Evolutionary conservation across 768 basidiomycete species (phyloP).

Genomic region (Leucocoprinus birnbaumii): DNA sequence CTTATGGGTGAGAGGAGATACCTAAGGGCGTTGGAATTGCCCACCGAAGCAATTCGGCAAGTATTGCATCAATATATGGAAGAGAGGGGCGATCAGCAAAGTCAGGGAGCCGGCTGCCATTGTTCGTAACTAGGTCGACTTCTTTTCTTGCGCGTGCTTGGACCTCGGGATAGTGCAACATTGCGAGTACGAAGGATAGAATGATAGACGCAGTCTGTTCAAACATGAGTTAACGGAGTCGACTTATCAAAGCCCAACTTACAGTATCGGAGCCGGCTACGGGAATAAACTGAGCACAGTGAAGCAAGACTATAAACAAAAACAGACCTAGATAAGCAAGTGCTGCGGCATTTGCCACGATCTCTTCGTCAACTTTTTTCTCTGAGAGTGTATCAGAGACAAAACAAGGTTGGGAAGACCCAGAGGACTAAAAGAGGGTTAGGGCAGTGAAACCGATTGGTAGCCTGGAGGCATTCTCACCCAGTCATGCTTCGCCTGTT

Average conservation of each 20-base stretch:
- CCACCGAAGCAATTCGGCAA: conserved; percentile 42
- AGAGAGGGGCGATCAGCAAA: conserved; percentile 14
- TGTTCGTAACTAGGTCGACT: conserved; percentile 34
- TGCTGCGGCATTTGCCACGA: conserved; percentile 31
- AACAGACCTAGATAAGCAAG: conserved; percentile 36
- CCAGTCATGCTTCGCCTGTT: conserved; percentile 22
- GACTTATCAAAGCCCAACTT: no score
- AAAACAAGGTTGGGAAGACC: conserved; percentile 21
- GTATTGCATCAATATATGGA: conserved; percentile 34
- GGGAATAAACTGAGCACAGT: background rate
- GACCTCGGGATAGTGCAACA: conserved; percentile 38
- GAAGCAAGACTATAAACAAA: conserved; percentile 5
- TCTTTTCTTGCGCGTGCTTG: conserved; percentile 41
- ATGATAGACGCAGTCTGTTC: conserved; percentile 5
- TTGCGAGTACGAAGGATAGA: conserved; percentile 15
- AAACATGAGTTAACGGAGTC: background rate
- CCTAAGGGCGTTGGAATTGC: conserved; percentile 32
- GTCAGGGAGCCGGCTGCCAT: conserved; percentile 21
- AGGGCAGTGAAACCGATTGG: no score
- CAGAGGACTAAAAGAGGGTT: conserved; percentile 19
- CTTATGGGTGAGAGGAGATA: conserved; percentile 11
- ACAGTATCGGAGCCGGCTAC: conserved; percentile 12
- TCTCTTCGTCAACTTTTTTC: conserved; percentile 18
- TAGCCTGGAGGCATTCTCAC: conserved; percentile 13
- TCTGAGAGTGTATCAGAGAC: conserved; percentile 24